Conservation (phyloP, 345 rosid genomes). For the Citrus medica region DNA sequence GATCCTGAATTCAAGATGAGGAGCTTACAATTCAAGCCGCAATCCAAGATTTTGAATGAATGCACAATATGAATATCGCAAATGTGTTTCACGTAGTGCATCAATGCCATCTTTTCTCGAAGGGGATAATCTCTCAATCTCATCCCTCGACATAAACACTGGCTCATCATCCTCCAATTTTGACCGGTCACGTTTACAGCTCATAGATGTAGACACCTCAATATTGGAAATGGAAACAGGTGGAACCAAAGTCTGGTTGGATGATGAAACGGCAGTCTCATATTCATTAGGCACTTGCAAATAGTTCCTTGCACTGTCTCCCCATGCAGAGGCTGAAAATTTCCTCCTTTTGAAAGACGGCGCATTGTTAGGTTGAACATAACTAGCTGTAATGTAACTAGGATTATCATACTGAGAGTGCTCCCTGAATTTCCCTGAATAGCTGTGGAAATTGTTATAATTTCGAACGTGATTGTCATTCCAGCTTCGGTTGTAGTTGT, state of each 20-base stretch:
- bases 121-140: slow-evolving; percentile 70
- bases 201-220: slow-evolving; percentile 39
- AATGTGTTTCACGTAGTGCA: slow-evolving; percentile 57
- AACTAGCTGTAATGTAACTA: slow-evolving; percentile 12
- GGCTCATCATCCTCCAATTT: slow-evolving; percentile 62
- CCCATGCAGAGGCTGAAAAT: slow-evolving; percentile 48
- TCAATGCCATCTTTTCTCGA: slow-evolving; percentile 86
- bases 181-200: slow-evolving; percentile 58
- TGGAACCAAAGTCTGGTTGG: slow-evolving; percentile 23
- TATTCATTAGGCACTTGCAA: slow-evolving; percentile 12
- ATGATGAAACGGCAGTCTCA: slow-evolving; percentile 20
- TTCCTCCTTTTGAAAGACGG: slow-evolving; percentile 60
- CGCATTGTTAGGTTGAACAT: slow-evolving; percentile 31
- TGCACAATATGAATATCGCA: slow-evolving; percentile 75
- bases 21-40: slow-evolving; percentile 66
- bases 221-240: slow-evolving; percentile 36
- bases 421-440: slow-evolving; percentile 31
- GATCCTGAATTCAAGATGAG: background rate
- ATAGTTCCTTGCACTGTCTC: slow-evolving; percentile 29
- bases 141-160: slow-evolving; percentile 64
- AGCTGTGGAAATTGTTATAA: slow-evolving; percentile 20
- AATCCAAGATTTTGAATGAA: slow-evolving; percentile 68
- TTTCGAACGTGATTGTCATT: slow-evolving; percentile 18
- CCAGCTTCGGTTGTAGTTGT: slow-evolving; percentile 27
- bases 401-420: background rate